A percentile compares a stretch with the other conserved stretches of the same genome.
Evolutionary conservation across 495 filamentous ascomycete genomes (phyloP).

Genomic region (Aspergillus nidulans): DNA sequence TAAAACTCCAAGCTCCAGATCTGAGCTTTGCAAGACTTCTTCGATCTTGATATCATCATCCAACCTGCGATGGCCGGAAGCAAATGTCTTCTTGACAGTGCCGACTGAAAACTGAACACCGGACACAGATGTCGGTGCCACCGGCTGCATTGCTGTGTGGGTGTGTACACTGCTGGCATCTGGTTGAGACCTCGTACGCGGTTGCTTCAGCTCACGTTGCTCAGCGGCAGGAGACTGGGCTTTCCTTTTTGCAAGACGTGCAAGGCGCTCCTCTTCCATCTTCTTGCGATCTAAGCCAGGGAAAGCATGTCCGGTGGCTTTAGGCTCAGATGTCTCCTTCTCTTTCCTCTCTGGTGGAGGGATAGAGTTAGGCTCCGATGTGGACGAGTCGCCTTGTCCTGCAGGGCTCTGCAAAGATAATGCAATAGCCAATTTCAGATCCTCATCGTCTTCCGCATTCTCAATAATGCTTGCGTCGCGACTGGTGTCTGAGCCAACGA

Average conservation of each 20-base stretch:
- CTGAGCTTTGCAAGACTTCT: slow-evolving; percentile 72
- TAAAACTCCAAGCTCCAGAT: slow-evolving; percentile 71
- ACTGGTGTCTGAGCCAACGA: slow-evolving; percentile 34
- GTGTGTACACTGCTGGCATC: not conserved
- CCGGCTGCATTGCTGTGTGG: not conserved
- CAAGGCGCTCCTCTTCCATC: slow-evolving; percentile 84
- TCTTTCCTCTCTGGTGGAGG: not conserved
- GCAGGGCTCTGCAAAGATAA: slow-evolving; percentile 40
- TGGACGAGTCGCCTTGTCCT: not conserved
- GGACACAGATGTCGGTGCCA: slow-evolving; percentile 19
- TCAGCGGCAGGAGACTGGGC: slow-evolving; percentile 20
- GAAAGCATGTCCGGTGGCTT: slow-evolving; percentile 20
- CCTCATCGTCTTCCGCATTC: slow-evolving; percentile 34
- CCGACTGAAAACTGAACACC: slow-evolving; percentile 63
- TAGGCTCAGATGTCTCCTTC: not conserved
- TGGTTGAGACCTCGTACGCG: slow-evolving; percentile 6
- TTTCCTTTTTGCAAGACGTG: slow-evolving; percentile 59
- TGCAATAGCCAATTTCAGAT: slow-evolving; percentile 49
- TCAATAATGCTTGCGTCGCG: slow-evolving; percentile 13
- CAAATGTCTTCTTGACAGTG: slow-evolving; percentile 79
- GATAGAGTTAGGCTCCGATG: not conserved
- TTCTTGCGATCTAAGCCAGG: slow-evolving; percentile 65
- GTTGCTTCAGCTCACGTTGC: slow-evolving; percentile 21
- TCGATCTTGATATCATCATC: slow-evolving; percentile 83
- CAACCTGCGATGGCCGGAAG: slow-evolving; percentile 46